These are phyloP conservation scores for Penicillium sp. DNA, from an alignment of 2,329 filamentous ascomycete species.

Conservation along the genomic window DNA sequence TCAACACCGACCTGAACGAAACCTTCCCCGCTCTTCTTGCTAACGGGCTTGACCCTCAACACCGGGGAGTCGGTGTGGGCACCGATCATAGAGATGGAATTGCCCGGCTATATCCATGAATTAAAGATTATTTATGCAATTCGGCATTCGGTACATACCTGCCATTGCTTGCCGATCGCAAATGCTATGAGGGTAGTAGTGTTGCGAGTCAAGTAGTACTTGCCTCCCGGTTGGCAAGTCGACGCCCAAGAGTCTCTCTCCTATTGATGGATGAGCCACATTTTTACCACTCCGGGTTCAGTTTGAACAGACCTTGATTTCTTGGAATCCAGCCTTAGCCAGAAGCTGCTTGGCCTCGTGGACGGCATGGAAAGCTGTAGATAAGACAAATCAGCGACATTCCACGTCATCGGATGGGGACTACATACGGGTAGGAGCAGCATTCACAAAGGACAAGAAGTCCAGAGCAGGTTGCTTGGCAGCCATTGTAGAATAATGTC, in stretches of 20 bases:
- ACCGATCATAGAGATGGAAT: constrained; percentile 87
- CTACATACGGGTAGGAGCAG: constrained; percentile 80
- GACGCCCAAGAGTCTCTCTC: constrained; percentile 88
- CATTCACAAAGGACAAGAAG: constrained; percentile 91
- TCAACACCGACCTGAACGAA: constrained; percentile 95
- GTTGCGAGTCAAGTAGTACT: constrained; percentile 95
- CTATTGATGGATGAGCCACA: constrained; percentile 32
- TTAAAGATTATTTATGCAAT: background rate
- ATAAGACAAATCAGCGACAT: constrained; percentile 8
- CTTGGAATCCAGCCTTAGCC: constrained; percentile 77
- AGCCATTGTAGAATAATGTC: constrained; percentile 30
- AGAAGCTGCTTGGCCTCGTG: constrained; percentile 73
- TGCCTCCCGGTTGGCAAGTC: constrained; percentile 77
- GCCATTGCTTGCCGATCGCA: constrained; percentile 86
- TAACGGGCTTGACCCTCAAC: constrained; percentile 89
- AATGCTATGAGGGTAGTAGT: constrained; percentile 90
- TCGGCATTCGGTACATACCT: constrained; percentile 38
- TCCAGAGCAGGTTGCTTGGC: constrained; percentile 61
- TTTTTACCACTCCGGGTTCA: background rate
- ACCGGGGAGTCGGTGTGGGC: constrained; percentile 95
- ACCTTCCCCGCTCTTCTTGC: constrained; percentile 79
- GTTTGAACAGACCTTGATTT: constrained; percentile 62
- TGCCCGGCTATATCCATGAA: constrained; percentile 60
- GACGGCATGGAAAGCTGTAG: constrained; percentile 87
- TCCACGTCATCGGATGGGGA: background rate